Evolutionary conservation across 2,329 filamentous ascomycete genomes (phyloP).

Genomic region (Fusarium bactridioides): DNA sequence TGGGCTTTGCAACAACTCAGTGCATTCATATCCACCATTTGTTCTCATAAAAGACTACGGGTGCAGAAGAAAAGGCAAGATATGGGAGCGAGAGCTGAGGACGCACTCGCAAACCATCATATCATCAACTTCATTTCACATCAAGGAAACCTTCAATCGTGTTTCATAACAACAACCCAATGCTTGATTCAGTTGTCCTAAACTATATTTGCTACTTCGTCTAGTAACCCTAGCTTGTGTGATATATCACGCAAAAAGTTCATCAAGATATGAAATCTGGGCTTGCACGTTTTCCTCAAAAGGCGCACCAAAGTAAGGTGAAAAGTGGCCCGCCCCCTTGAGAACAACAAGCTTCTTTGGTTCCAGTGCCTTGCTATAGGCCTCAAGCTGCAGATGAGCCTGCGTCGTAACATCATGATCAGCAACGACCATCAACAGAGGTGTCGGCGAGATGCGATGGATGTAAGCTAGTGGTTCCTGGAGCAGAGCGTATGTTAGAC

Average conservation of each 20-base stretch:
- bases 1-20: accelerated
- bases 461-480: neutral
- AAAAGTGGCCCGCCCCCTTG: neutral
- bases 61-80: no score
- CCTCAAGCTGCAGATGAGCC: neutral
- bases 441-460: neutral
- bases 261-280: neutral
- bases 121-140: no score
- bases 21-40: accelerated
- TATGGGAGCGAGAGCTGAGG: no score
- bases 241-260: neutral
- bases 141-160: no score
- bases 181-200: no score
- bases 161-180: no score
- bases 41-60: no score
- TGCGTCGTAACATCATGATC: neutral
- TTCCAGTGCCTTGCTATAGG: neutral
- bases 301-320: neutral
- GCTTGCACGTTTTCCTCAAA: neutral
- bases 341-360: neutral
- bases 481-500: neutral
- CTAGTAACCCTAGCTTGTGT: neutral
- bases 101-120: no score
- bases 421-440: neutral
- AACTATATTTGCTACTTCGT: neutral